Evolutionary conservation across 2,329 filamentous ascomycete species (phyloP).

Genomic region (Venturia nashicola): DNA sequence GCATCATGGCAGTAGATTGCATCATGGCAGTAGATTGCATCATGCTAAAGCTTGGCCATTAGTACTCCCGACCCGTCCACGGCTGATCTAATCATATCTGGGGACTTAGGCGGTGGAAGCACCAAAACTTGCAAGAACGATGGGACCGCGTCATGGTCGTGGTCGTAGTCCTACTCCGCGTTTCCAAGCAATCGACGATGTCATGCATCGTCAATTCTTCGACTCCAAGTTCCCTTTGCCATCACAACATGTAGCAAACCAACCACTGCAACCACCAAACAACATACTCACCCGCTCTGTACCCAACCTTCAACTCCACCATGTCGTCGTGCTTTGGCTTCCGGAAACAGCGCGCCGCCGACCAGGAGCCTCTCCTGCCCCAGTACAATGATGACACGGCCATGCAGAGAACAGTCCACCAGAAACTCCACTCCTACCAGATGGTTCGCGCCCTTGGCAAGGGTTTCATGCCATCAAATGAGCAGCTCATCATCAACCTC

Average conservation of each 20-base stretch:
- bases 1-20: no score
- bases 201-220: neutral
- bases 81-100: no score
- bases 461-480: constrained; percentile 86
- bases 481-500: constrained; percentile 69
- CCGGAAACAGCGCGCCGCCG: constrained; percentile 36
- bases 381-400: constrained; percentile 72
- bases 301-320: constrained; percentile 8
- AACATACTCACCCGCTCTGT: neutral
- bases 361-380: constrained; percentile 54
- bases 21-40: no score
- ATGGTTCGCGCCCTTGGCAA: constrained; percentile 71
- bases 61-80: no score
- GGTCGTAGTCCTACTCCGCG: neutral
- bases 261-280: neutral
- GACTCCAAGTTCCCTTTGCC: no score
- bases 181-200: neutral
- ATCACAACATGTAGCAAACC: no score
- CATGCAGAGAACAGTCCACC: constrained; percentile 64
- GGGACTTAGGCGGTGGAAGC: no score
- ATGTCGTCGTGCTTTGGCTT: constrained; percentile 57
- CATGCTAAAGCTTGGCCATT: no score
- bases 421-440: constrained; percentile 89
- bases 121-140: no score
- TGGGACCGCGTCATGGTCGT: neutral